phyloP scores from a whole-genome alignment of 2,329 filamentous ascomycete species.

The Penicillium corylophilum region DNA sequence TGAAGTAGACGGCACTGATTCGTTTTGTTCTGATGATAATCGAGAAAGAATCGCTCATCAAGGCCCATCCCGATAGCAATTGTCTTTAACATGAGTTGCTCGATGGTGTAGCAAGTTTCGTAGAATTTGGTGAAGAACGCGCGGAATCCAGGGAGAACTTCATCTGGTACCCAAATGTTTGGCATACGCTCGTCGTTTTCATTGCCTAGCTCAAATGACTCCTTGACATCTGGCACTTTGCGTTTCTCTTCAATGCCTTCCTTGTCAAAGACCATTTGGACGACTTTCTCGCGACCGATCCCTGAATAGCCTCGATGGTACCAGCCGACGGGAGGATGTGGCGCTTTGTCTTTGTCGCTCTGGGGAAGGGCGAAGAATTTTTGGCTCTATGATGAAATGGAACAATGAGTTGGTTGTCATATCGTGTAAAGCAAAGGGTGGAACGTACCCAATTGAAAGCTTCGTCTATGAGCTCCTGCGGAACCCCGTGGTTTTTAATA shows the following conservation, averaged over 20 bases:
- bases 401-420: neutral
- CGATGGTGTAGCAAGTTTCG: constrained; percentile 40
- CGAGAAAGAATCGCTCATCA: neutral
- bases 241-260: constrained; percentile 1
- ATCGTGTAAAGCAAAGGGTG: neutral
- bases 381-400: neutral
- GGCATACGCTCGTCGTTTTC: constrained; percentile 42
- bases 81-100: constrained; percentile 18
- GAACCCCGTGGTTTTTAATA: constrained; percentile 4
- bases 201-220: constrained; percentile 49
- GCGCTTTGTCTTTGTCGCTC: constrained; percentile 4
- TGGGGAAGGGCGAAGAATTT: constrained; percentile 4
- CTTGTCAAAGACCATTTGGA: constrained; percentile 4
- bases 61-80: neutral
- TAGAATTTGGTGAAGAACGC: constrained; percentile 33
- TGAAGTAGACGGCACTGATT: constrained; percentile 16
- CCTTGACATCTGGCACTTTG: constrained; percentile 7
- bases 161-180: constrained; percentile 50
- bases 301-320: constrained; percentile 6
- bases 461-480: constrained; percentile 4
- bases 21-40: constrained; percentile 6
- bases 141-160: constrained; percentile 44
- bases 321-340: constrained; percentile 3
- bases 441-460: constrained; percentile 2
- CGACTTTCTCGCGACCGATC: constrained; percentile 4